Evolutionary conservation across 2,329 filamentous ascomycete species (phyloP).

Genomic region (Colletotrichum melonis): DNA sequence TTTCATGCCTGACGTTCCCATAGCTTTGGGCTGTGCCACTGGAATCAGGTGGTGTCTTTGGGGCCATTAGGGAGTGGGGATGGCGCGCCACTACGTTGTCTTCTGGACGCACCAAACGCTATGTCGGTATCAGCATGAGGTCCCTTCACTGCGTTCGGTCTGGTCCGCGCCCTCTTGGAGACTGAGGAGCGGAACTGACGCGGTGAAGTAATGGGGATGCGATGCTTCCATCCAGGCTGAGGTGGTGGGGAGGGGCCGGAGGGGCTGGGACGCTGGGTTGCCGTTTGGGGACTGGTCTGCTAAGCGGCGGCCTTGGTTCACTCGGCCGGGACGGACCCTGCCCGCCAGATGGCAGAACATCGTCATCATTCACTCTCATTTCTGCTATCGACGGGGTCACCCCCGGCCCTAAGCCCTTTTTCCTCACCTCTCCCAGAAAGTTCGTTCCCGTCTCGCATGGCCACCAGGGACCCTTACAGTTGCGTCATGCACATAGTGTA

Average conservation of each 20-base stretch:
- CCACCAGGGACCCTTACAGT: conserved; percentile 22
- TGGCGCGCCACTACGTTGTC: not conserved
- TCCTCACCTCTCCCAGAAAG: not conserved
- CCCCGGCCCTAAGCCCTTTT: conserved; percentile 26
- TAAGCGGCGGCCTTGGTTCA: conserved; percentile 7
- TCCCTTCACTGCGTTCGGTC: conserved; percentile 1
- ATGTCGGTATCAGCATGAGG: conserved; percentile 9
- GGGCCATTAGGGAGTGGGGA: not conserved
- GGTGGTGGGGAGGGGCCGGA: not conserved
- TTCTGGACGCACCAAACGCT: not conserved
- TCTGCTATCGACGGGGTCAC: conserved; percentile 3
- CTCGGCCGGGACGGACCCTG: conserved; percentile 32
- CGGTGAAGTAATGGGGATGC: not conserved
- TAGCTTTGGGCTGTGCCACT: conserved; percentile 8
- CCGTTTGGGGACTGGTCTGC: not conserved
- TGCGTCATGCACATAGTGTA: conserved; percentile 24
- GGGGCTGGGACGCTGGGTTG: not conserved
- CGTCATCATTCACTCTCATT: conserved; percentile 27
- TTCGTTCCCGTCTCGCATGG: conserved; percentile 27
- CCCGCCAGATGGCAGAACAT: not conserved
- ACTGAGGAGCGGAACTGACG: not conserved
- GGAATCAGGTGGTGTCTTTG: conserved; percentile 11
- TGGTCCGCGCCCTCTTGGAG: not conserved
- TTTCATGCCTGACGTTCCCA: conserved; percentile 9
- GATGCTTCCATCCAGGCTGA: not conserved